A percentile compares a stretch with the other conserved stretches of the same genome.
These are phyloP conservation scores for Plicaturopsis crispa DNA, from an alignment of 768 basidiomycete species.

Conservation along the genomic window DNA sequence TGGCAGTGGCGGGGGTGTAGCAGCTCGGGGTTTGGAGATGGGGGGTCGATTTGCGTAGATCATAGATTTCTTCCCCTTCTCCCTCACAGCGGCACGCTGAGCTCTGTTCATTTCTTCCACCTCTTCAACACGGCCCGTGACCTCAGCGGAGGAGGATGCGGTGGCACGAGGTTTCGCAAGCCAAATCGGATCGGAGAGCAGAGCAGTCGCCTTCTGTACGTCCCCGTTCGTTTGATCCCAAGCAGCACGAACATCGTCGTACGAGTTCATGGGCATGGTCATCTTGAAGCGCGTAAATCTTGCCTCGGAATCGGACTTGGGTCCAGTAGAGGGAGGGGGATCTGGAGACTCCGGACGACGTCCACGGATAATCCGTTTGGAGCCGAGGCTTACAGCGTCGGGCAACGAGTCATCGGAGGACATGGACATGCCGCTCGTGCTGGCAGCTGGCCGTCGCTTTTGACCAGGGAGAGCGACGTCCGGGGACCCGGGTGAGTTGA, in stretches of 20 bases:
- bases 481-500: constrained; percentile 43
- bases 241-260: constrained; percentile 46
- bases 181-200: constrained; percentile 56
- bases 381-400: constrained; percentile 28
- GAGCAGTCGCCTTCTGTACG: constrained; percentile 47
- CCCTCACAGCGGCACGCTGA: constrained; percentile 53
- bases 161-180: constrained; percentile 23
- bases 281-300: constrained; percentile 55
- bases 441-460: constrained; percentile 32
- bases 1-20: constrained; percentile 23
- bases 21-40: constrained; percentile 32
- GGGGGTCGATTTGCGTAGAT: constrained; percentile 66
- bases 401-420: constrained; percentile 69
- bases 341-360: too few species aligned
- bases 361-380: too few species aligned
- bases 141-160: constrained; percentile 22
- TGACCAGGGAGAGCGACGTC: constrained; percentile 47
- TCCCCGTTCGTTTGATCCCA: constrained; percentile 61
- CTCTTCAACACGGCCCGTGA: constrained; percentile 59
- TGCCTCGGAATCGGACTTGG: constrained; percentile 19
- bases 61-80: constrained; percentile 76
- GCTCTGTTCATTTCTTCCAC: constrained; percentile 69
- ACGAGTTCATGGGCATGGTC: constrained; percentile 47
- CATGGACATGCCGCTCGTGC: constrained; percentile 37
- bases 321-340: constrained; percentile 5